These are phyloP conservation scores for Trypanosomatidae sp. DNA, from an alignment of 208 protist genomes.

Conservation along the genomic window DNA sequence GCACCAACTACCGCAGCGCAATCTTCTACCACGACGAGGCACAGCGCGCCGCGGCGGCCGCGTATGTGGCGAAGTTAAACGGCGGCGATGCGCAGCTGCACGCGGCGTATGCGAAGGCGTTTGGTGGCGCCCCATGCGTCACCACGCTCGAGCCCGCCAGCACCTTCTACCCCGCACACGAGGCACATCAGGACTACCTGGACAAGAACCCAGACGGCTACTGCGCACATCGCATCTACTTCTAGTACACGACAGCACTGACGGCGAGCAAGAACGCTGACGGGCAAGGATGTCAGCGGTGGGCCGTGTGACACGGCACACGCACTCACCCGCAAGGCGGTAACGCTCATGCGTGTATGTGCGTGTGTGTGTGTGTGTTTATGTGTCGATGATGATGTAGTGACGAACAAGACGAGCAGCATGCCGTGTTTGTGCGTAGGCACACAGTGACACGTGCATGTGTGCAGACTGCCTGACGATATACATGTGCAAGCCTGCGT, in stretches of 20 bases:
- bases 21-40: constrained; percentile 87
- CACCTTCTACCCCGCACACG: constrained; percentile 78
- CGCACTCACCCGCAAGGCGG: not conserved
- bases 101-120: constrained; percentile 53
- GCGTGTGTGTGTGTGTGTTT: too few species aligned
- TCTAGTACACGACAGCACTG: constrained; percentile 7
- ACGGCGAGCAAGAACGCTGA: not conserved
- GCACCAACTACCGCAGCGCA: constrained; percentile 91
- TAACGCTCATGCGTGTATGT: too few species aligned
- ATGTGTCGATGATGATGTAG: too few species aligned
- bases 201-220: constrained; percentile 67
- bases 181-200: constrained; percentile 82
- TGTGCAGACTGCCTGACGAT: too few species aligned
- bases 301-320: too few species aligned
- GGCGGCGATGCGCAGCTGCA: constrained; percentile 32
- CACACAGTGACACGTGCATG: too few species aligned
- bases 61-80: constrained; percentile 67
- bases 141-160: constrained; percentile 50
- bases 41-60: constrained; percentile 65
- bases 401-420: too few species aligned
- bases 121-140: constrained; percentile 37
- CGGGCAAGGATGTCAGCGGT: not conserved
- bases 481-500: too few species aligned
- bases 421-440: too few species aligned
- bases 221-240: constrained; percentile 74